Conservation (phyloP, 164 flowering plant genomes). For the Vitis amurensis region DNA sequence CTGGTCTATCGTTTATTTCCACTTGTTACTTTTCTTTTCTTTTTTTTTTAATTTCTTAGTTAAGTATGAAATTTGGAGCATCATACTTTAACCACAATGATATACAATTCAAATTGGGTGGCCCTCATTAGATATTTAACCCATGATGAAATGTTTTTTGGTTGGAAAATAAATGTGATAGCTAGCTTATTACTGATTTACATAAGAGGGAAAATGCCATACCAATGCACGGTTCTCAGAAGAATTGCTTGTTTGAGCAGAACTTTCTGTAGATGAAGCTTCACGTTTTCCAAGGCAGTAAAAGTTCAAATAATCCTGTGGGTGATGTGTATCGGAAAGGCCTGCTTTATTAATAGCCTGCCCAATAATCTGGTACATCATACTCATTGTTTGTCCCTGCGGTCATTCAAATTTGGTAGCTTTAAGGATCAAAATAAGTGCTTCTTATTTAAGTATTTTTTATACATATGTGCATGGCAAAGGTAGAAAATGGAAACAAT, state of each 20-base stretch:
- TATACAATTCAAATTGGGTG: too few species aligned
- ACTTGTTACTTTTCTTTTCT: too few species aligned
- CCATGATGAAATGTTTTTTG: background rate
- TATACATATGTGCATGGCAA: too few species aligned
- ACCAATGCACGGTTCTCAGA: slow-evolving; percentile 43
- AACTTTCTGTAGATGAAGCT: slow-evolving; percentile 20
- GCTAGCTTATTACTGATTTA: background rate
- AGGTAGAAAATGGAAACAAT: too few species aligned
- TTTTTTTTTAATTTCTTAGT: too few species aligned
- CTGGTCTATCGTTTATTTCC: too few species aligned
- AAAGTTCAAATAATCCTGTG: slow-evolving; percentile 67
- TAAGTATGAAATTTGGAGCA: too few species aligned
- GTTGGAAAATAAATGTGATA: background rate
- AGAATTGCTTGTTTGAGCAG: slow-evolving; percentile 20
- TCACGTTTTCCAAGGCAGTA: slow-evolving; percentile 72
- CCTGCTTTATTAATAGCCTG: slow-evolving; percentile 49
- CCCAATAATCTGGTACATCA: slow-evolving; percentile 65
- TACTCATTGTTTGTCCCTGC: slow-evolving; percentile 70
- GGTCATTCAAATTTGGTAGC: background rate
- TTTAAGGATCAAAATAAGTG: background rate
- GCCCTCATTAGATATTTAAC: background rate
- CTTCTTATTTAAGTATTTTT: background rate
- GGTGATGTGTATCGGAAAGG: slow-evolving; percentile 39
- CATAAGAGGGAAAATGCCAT: slow-evolving; percentile 9
- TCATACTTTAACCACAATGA: too few species aligned